Conservation (phyloP, 1,139 yeast genomes). For the Geotrichum reessii region DNA sequence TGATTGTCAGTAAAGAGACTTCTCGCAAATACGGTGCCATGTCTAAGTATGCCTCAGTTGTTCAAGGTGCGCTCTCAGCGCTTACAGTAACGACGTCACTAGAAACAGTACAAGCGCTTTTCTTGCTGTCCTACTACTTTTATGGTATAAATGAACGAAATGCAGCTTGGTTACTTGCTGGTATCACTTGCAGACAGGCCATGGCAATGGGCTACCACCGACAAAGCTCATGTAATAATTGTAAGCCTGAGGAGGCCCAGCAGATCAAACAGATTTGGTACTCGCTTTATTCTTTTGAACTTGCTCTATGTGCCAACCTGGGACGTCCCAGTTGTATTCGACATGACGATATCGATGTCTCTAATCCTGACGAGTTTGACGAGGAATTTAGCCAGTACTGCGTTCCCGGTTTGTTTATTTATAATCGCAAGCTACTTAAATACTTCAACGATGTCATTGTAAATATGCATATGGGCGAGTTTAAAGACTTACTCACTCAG, state of each 20-base stretch:
- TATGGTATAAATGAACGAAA: constrained; percentile 19
- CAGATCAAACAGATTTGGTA: constrained; percentile 16
- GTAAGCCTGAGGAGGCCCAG: constrained; percentile 15
- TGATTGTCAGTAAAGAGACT: constrained; percentile 15
- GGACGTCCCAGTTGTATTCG: constrained; percentile 18
- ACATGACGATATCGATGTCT: constrained; percentile 17
- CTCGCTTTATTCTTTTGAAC: constrained; percentile 17
- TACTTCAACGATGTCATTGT: constrained; percentile 9
- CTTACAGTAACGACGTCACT: constrained; percentile 15
- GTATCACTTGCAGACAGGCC: constrained; percentile 17
- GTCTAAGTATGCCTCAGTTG: constrained; percentile 16
- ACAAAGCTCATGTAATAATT: constrained; percentile 13
- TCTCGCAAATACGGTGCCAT: constrained; percentile 13
- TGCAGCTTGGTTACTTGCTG: constrained; percentile 18
- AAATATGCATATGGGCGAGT: constrained; percentile 16
- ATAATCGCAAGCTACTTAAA: constrained; percentile 6
- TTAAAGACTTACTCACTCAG: constrained; percentile 12
- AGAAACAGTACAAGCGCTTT: constrained; percentile 17
- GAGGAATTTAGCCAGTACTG: constrained; percentile 12
- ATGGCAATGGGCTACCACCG: constrained; percentile 19
- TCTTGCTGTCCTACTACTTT: constrained; percentile 16
- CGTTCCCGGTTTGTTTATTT: constrained; percentile 14
- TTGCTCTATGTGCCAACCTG: constrained; percentile 17
- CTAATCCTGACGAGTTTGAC: constrained; percentile 15
- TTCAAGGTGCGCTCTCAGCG: constrained; percentile 16